Evolutionary conservation across 169 alveolate species (phyloP).

Genomic region (Toxoplasma gondii): DNA sequence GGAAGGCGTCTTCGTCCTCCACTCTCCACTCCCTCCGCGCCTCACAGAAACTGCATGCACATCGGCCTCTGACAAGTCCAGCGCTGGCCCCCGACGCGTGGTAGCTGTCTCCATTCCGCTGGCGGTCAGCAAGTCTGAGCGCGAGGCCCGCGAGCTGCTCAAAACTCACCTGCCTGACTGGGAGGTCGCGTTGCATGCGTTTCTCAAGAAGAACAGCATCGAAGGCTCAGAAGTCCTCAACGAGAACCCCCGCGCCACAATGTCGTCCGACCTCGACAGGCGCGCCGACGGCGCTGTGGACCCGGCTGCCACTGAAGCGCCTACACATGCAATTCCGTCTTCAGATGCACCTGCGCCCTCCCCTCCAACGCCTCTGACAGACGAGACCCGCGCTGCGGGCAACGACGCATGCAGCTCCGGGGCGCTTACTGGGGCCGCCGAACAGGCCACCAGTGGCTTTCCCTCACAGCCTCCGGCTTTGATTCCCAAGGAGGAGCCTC

Average conservation of each 20-base stretch:
- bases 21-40: neutral
- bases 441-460: too few species aligned
- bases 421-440: neutral
- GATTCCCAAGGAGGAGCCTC: neutral
- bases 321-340: neutral
- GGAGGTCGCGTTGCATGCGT: neutral
- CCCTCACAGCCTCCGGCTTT: too few species aligned
- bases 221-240: neutral
- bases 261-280: neutral
- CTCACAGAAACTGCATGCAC: neutral
- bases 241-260: neutral
- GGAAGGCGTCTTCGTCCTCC: conserved; percentile 15
- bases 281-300: neutral
- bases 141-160: neutral
- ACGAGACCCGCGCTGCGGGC: neutral
- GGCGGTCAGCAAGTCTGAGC: neutral
- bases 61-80: neutral
- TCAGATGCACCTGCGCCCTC: neutral
- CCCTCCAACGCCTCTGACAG: neutral
- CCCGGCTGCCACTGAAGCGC: neutral
- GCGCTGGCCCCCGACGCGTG: neutral
- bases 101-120: conserved; percentile 13
- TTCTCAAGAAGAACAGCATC: neutral
- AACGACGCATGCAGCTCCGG: neutral
- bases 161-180: neutral